Evolutionary conservation across 83 land plant species (phyloP), one percentile per base, ranked within the genome.

Genomic region (Thuja plicata): DNA sequence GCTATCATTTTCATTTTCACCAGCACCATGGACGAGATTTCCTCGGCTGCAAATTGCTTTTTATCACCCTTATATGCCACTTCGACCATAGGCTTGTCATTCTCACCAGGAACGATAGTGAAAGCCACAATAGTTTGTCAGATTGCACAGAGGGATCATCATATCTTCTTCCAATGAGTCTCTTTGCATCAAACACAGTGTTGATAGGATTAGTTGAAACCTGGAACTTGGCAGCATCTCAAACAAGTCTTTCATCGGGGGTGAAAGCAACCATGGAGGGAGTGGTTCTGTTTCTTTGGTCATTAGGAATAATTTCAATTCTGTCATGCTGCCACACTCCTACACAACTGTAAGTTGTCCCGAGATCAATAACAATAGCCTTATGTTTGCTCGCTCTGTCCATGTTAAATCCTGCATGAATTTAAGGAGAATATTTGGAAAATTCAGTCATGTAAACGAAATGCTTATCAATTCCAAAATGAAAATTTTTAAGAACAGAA

Each of bases 181-280:
- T 87, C 74, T 89, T 89, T 8, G 84, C 87, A 87, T 89, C 90
- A 87, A 86, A 89, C 57, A 89, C 90, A 8, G 90, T 89, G 90
- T 89, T 89, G 60, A 19, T 66, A 16, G 89, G 87, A 76, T 88
- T 88, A 82, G 86, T 89, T 21, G 88, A 87, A 40, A 89, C 73
- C 70, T 86, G 90, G 34, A 85, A 85, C 80, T 89, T 89, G n/a
- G 90, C 88, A 9, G 87, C 90, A 40, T 89, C 60, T 87, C 86
- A 40, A 70, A 86, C 32, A 83, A 85, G 82, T 76, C 86, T 17
- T 82, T 87, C 46, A 77, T 83, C 37, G 85, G 55, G 46, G 90
- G 55, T 43, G 87, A 87, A 41, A 87, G 62, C 19, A 57, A 57
- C 12, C 12, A 50, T 50, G 10, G 52, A 10, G 52, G 52, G 12